phyloP scores from a whole-genome alignment of 2,329 filamentous ascomycete species.

The Trichophyton benhamiae region DNA sequence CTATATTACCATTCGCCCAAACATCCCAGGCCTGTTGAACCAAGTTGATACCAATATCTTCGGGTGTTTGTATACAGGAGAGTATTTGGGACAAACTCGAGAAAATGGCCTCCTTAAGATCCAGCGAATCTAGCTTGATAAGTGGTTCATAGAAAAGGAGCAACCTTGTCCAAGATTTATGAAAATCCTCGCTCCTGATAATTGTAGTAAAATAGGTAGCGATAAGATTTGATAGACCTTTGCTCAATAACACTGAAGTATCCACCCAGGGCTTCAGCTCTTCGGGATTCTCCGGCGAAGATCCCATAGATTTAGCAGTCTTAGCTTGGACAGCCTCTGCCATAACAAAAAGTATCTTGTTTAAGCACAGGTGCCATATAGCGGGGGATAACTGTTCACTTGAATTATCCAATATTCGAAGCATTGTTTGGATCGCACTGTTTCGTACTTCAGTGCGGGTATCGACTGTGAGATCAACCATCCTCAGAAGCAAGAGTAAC shows the following conservation, averaged over 20 bases:
- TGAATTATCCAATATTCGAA: conserved; percentile 85
- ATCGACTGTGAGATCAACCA: conserved; percentile 31
- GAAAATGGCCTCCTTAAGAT: conserved; percentile 60
- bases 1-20: conserved; percentile 56
- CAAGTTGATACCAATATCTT: conserved; percentile 35
- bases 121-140: conserved; percentile 51
- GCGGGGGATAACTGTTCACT: conserved; percentile 65
- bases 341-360: conserved; percentile 67
- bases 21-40: conserved; percentile 55
- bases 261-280: conserved; percentile 51
- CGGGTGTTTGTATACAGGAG: conserved; percentile 30
- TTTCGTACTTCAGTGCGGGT: conserved; percentile 30
- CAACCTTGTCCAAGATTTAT: conserved; percentile 62
- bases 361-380: conserved; percentile 73
- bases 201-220: conserved; percentile 65
- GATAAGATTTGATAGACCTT: conserved; percentile 59
- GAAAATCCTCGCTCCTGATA: conserved; percentile 53
- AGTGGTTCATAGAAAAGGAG: conserved; percentile 55
- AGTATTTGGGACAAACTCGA: conserved; percentile 55
- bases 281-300: conserved; percentile 4
- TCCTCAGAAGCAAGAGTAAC: conserved; percentile 27
- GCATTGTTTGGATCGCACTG: conserved; percentile 74
- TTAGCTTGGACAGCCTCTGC: conserved; percentile 56
- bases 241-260: conserved; percentile 61
- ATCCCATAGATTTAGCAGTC: conserved; percentile 16